These are phyloP conservation scores for Plasmodium falciparum DNA, from an alignment of 169 alveolate species.

Conservation along the genomic window DNA sequence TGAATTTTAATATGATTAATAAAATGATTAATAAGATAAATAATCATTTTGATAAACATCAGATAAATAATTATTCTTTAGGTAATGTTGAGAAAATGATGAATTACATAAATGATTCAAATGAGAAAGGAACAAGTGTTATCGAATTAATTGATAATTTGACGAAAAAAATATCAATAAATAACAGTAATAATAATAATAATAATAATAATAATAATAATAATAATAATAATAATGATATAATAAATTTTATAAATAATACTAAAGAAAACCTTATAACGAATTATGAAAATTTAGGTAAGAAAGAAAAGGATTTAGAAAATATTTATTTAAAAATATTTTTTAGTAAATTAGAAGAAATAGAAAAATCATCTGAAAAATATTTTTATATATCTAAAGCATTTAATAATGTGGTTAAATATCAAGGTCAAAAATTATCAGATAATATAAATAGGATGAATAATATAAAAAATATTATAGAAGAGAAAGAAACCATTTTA, in stretches of 20 bases:
- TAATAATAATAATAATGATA: background rate
- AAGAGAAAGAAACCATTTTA: constrained; percentile 6
- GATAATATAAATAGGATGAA: background rate
- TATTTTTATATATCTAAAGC: constrained; percentile 7
- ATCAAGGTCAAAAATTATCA: constrained; percentile 8
- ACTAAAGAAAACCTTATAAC: constrained; percentile 5
- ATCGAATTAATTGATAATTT: constrained; percentile 7
- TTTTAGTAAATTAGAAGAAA: constrained; percentile 21
- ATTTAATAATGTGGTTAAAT: background rate
- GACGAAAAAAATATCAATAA: background rate
- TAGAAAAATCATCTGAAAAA: constrained; percentile 12
- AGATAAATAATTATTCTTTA: constrained; percentile 8
- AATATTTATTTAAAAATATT: constrained; percentile 3
- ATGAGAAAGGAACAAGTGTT: constrained; percentile 3
- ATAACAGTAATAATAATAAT: background rate
- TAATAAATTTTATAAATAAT: constrained; percentile 12
- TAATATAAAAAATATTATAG: constrained; percentile 6
- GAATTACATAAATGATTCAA: constrained; percentile 14
- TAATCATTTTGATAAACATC: background rate
- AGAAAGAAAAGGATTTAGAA: constrained; percentile 13
- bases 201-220: background rate
- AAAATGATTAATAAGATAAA: constrained; percentile 14
- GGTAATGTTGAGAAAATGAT: constrained; percentile 8
- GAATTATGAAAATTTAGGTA: constrained; percentile 1
- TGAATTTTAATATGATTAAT: constrained; percentile 5